Base-by-base conservation (phyloP, 352 stramenopile genomes). In the Saprolegnia parasitica region DNA sequence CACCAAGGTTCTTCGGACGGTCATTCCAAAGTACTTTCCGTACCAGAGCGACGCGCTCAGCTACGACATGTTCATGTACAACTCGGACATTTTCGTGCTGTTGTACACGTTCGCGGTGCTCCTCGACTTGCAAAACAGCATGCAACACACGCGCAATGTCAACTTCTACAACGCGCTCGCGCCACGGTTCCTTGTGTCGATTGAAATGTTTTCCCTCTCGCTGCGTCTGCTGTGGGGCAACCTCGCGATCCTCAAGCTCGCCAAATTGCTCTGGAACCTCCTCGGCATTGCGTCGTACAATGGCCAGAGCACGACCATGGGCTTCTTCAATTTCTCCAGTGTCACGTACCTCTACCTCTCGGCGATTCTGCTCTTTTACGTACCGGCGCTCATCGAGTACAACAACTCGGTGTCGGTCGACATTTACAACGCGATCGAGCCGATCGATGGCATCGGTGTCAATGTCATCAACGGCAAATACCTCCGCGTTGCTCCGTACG, bases 1-100 rank as follows among this genome's bases (percentile, higher is more conserved):
- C 23, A 18, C 11, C 11, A 61, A 54, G 20, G 20, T 46, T 10
- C 0, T 70, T 0, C 16, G 32, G 0, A 61, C 26, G 6, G 21
- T 70, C 23, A 5, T 32, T 1, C 63, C 63, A 9, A 70, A 70
- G 63, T 70, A 70, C 40, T 70, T 50, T 54, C 47, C 63, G 16
- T 52, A 70, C 37, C 3, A 23, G 10, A 70, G 63, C 54, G 13
- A 62, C 63, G 63, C 63, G n/a, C 45, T 70, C 15, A n/a, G 46
- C 21, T 70, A 55, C 29, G 63, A 70, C 29, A 21, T 70, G 45
- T 70, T 70, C 42, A 62, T 45, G 45, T 70, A 61, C 47, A 70
- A 70, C 39, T 61, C 42, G 45, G 63, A 70, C 35, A 37, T 70
- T 0, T 61, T 70, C 29, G 63, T 70, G 5, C 21, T 61, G 0